Percentiles rank a stretch among this genome's conserved stretches.
These are phyloP conservation scores for Litsea cubeba DNA, from an alignment of 164 flowering plant species.

Conservation along the genomic window DNA sequence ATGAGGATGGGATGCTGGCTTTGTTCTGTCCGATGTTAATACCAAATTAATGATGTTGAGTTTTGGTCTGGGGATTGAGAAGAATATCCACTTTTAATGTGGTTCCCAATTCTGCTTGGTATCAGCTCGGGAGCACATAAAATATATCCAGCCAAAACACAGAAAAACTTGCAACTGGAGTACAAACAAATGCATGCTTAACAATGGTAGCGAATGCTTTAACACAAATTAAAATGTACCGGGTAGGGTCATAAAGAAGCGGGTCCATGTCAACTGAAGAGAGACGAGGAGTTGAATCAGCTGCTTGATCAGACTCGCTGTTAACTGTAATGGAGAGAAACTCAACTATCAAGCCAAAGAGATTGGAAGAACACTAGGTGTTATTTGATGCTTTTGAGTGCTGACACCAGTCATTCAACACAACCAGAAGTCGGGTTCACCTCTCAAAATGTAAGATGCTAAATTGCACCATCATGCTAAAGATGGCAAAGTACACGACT, in stretches of 20 bases:
- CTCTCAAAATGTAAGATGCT: neutral
- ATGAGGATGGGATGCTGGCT: neutral
- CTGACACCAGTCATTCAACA: neutral
- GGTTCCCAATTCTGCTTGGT: neutral
- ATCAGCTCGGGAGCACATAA: neutral
- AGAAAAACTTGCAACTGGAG: neutral
- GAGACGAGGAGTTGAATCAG: slow-evolving; percentile 38
- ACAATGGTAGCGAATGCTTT: neutral
- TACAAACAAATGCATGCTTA: neutral
- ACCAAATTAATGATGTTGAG: neutral
- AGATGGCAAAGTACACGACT: neutral
- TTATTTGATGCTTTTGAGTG: neutral
- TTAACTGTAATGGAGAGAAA: slow-evolving; percentile 28
- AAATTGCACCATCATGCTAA: neutral
- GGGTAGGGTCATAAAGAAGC: slow-evolving; percentile 47
- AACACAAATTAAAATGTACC: slow-evolving; percentile 23
- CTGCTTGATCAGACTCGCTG: slow-evolving; percentile 27
- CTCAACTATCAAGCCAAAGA: neutral
- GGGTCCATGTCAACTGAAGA: slow-evolving; percentile 57
- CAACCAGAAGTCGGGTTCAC: too few species aligned
- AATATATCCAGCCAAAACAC: neutral
- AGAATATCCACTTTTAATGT: neutral
- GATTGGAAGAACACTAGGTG: neutral
- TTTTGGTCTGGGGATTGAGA: neutral
- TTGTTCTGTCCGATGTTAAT: neutral